Base-by-base conservation (phyloP, 495 filamentous ascomycete species). In the Astrothelium subdiscretum region DNA sequence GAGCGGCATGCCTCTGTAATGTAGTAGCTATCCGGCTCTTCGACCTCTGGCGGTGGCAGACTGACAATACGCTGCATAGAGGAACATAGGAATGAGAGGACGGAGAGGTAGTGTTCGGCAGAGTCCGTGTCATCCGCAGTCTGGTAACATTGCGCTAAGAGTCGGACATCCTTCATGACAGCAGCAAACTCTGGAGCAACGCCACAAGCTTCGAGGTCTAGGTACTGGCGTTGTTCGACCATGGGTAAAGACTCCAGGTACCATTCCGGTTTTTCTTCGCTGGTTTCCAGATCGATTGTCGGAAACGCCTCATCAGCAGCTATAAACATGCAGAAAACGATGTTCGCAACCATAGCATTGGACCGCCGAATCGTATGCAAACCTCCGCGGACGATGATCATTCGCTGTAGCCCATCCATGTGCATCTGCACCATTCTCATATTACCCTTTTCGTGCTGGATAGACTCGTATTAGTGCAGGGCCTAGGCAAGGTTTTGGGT, bases 331-430 rank as follows among this genome's bases (percentile, higher is more conserved):
- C 64, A 66, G 29, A 66, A 66, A 4, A 66, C 60, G 20, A 63
- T 31, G 42, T 66, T 66, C 1, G 64, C 60, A 13, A 59, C 64
- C 64, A 66, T 66, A 20, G 57, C 20, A 44, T 63, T 63, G 4
- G 57, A 60, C 40, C 18, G 20, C 15, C 64, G 54, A 24, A 66
- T 58, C 11, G 35, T 35, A 20, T 62, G 38, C 8, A 66, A 38
- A 22, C 64, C 64, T 43, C 64, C 64, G 29, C 64, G 31, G 10
- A 66, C 38, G 40, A 60, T 59, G n/a, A 66, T 59, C 29, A 66
- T 52, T 18, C 58, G 24, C 20, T 66, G 59, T 29, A 66, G 32
- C 6, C 64, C 61, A 24, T 63, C 61, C 3, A 66, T 57, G 44
- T 63, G 64, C 61, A 48, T 48, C n/a, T 48, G 43, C n/a, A 48